phyloP scores from a whole-genome alignment of 2,329 filamentous ascomycete genomes.

The Cladophialophora psammophila region DNA sequence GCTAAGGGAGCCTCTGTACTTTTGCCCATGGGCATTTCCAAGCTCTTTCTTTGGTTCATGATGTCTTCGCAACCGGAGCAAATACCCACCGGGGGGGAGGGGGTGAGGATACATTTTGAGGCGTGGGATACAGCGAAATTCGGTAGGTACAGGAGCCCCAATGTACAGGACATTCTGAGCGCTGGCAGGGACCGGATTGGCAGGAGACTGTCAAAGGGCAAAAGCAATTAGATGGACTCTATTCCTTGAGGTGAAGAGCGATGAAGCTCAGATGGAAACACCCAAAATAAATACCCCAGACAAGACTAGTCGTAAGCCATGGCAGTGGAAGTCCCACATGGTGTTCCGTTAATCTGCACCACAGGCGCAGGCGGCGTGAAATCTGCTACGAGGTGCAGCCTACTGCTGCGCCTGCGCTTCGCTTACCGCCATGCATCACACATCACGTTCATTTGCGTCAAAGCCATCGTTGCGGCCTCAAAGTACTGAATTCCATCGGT shows the following conservation, averaged over 20 bases:
- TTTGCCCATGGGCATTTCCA: background rate
- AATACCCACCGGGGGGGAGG: background rate
- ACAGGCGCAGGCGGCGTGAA: no score
- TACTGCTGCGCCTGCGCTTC: background rate
- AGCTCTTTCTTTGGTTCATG: background rate
- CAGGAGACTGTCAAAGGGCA: background rate
- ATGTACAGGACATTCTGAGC: background rate
- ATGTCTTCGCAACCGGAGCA: background rate
- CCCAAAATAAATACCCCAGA: background rate
- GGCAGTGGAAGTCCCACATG: background rate
- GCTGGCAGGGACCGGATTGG: background rate
- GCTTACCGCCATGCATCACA: background rate
- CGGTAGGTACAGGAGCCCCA: background rate
- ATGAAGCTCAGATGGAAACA: background rate
- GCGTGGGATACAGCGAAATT: background rate
- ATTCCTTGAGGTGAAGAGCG: background rate
- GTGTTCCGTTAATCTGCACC: background rate
- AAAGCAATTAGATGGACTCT: background rate
- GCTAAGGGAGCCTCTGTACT: background rate
- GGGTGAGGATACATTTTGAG: background rate
- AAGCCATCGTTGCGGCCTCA: background rate
- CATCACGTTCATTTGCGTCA: background rate
- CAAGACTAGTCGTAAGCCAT: background rate
- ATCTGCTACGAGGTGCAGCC: background rate
- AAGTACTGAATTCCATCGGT: background rate